Evolutionary conservation across 805 yeast genomes (phyloP), one percentile per base, ranked within the genome.

Genomic region (Starmera amethionina): DNA sequence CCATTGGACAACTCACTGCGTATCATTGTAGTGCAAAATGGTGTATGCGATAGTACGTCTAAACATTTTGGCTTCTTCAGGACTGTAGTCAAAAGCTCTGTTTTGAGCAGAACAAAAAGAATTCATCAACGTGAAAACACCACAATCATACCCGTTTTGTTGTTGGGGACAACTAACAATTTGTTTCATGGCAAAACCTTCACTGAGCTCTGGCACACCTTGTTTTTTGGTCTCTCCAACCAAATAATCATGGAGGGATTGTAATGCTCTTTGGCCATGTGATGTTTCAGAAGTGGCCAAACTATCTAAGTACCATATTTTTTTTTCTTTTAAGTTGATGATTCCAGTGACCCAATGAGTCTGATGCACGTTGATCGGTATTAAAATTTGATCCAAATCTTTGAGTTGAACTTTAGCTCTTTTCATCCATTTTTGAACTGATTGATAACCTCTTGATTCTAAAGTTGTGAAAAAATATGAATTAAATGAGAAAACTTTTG

Each of bases 341-440:
- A 81, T 82, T 0, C 90, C 88, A 27, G 88, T 62, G 2, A 95
- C 93, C 98, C 98, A 93, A 60, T 93, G 98, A 1, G 89, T 74
- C 41, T 79, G 77, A 61, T 75, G 72, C 19, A 83, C 65, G 52
- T 93, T 93, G n/a, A 93, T 79, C 0, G 98, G 98, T 9, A 84
- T 79, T 45, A 90, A 69, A 10, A 93, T 69, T 44, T 73, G 66
- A 35, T 81, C 82, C 48, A 83, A 64, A 35, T 73, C 69, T 4
- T 76, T 68, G 8, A 90, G 77, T 46, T 79, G 73, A 39, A 75
- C 70, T 49, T 82, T 80, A 42, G 82, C 78, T 38, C 90, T 71
- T 50, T 78, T 82, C 46, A 93, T 80, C 96, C 96, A 87, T 47
- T 86, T 67, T 25, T 74, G 72, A 9, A 87, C 95, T n/a, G 83